These are phyloP conservation scores for Paxillus ammoniavirescens DNA, from an alignment of 768 basidiomycete species.

Conservation along the genomic window DNA sequence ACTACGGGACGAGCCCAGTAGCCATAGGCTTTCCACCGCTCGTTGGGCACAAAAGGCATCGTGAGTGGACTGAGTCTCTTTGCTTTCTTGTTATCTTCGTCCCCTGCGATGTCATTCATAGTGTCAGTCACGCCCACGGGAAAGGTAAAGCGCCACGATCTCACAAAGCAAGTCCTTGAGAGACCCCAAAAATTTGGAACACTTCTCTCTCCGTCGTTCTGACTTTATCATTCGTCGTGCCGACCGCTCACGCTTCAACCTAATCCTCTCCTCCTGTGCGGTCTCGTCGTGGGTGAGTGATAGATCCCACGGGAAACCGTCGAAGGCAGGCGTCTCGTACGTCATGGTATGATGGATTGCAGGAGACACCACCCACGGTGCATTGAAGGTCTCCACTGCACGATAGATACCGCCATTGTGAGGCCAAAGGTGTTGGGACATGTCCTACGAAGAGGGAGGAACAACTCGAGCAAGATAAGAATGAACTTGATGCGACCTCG, in stretches of 20 bases:
- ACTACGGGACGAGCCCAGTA: slow-evolving; percentile 51
- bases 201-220: background rate
- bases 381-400: background rate
- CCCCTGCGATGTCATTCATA: background rate
- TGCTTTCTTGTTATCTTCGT: background rate
- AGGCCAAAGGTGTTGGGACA: background rate
- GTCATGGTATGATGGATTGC: too few relatives aligned
- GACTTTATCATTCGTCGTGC: background rate
- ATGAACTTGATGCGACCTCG: background rate
- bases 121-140: background rate
- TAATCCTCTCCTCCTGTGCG: slow-evolving; percentile 2
- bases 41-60: slow-evolving; percentile 17
- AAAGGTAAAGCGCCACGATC: background rate
- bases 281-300: background rate
- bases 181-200: slow-evolving; percentile 3
- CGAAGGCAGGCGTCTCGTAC: background rate
- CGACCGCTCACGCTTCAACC: background rate
- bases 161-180: slow-evolving; percentile 8
- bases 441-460: background rate
- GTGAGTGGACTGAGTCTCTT: slow-evolving; percentile 4
- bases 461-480: background rate
- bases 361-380: background rate
- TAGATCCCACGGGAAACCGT: background rate
- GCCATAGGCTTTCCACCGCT: slow-evolving; percentile 56
- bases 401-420: background rate